Evolutionary conservation across 2,329 filamentous ascomycete genomes (phyloP).

Genomic region (Neopestalotiopsis clavispora): DNA sequence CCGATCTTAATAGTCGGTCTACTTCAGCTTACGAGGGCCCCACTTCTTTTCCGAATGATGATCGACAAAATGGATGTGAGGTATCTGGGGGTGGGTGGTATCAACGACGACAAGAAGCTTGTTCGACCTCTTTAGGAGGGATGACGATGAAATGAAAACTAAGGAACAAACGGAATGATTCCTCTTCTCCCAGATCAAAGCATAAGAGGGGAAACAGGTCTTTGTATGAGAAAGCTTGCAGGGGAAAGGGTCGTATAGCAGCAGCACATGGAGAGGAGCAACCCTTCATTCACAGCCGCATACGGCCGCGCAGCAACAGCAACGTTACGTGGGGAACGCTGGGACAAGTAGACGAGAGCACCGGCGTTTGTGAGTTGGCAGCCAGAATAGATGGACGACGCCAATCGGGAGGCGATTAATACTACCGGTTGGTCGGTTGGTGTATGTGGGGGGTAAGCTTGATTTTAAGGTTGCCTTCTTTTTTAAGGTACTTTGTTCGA

Average conservation of each 20-base stretch:
- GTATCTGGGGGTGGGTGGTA: neutral
- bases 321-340: conserved; percentile 10
- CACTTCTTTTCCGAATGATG: conserved; percentile 1
- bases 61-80: conserved; percentile 1
- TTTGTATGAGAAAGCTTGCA: neutral
- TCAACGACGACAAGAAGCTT: neutral
- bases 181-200: neutral
- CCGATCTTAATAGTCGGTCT: neutral
- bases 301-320: conserved; percentile 3
- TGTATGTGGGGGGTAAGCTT: conserved; percentile 11
- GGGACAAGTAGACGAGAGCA: neutral
- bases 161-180: neutral
- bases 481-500: conserved; percentile 10
- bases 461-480: conserved; percentile 11
- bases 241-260: neutral
- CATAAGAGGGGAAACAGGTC: neutral
- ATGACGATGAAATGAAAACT: neutral
- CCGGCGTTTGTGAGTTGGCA: conserved; percentile 1
- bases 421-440: neutral
- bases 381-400: neutral
- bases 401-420: conserved; percentile 1
- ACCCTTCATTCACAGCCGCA: neutral
- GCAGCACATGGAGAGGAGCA: neutral
- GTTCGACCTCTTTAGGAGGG: neutral
- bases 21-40: neutral